Evolutionary conservation across 441 rosid genomes (phyloP).

Genomic region (Adansonia gregorii): DNA sequence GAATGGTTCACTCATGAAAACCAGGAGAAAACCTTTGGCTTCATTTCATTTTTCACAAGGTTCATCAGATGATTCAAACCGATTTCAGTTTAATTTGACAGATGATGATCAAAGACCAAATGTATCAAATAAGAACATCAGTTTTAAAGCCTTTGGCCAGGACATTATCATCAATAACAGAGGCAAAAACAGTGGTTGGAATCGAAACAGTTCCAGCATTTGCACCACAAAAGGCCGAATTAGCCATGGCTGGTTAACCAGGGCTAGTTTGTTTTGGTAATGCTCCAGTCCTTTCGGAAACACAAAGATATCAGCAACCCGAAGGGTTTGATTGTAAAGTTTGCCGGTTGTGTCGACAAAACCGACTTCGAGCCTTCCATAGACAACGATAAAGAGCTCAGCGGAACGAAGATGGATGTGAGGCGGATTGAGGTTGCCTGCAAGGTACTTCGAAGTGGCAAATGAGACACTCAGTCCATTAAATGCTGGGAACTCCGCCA

Average conservation of each 20-base stretch:
- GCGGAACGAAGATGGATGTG: slow-evolving; percentile 28
- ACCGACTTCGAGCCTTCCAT: slow-evolving; percentile 29
- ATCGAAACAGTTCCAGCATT: slow-evolving; percentile 32
- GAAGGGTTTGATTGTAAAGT: slow-evolving; percentile 28
- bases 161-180: slow-evolving; percentile 29
- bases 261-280: slow-evolving; percentile 32
- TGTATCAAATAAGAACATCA: slow-evolving; percentile 15
- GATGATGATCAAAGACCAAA: neutral
- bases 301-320: slow-evolving; percentile 29
- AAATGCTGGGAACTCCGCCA: neutral
- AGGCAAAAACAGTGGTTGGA: slow-evolving; percentile 23
- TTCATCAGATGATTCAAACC: neutral
- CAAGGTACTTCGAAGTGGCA: slow-evolving; percentile 23
- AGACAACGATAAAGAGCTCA: slow-evolving; percentile 19
- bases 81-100: neutral
- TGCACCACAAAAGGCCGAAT: slow-evolving; percentile 33
- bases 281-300: slow-evolving; percentile 36
- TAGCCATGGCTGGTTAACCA: neutral
- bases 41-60: neutral
- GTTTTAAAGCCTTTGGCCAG: slow-evolving; percentile 32
- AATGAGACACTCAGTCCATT: slow-evolving; percentile 28
- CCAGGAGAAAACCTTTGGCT: neutral
- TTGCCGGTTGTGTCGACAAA: slow-evolving; percentile 32
- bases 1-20: neutral
- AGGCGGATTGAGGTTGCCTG: slow-evolving; percentile 22